phyloP scores from a whole-genome alignment of 768 basidiomycete genomes.

The Dioszegia aurantiaca region DNA sequence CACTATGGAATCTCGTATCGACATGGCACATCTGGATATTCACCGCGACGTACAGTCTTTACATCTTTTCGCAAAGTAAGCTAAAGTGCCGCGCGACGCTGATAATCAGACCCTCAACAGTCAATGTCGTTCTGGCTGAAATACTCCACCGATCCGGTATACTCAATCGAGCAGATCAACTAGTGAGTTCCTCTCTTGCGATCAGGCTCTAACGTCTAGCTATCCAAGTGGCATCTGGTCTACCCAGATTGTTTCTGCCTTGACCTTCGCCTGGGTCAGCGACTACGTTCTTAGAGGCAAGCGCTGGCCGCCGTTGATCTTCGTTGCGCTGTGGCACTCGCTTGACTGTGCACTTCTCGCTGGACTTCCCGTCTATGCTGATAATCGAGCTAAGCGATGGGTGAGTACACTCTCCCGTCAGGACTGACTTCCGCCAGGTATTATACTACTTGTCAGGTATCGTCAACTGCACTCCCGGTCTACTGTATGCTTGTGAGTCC shows the following conservation, averaged over 20 bases:
- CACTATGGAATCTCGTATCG: constrained; percentile 17
- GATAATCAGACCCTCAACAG: constrained; percentile 17
- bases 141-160: constrained; percentile 20
- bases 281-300: constrained; percentile 27
- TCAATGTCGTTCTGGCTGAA: constrained; percentile 40
- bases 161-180: constrained; percentile 7
- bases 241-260: constrained; percentile 27
- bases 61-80: constrained; percentile 24
- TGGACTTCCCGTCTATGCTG: constrained; percentile 17
- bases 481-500: constrained; percentile 25
- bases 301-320: constrained; percentile 30
- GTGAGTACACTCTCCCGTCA: neutral
- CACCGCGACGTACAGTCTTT: constrained; percentile 18
- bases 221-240: constrained; percentile 27
- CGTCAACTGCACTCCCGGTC: constrained; percentile 23
- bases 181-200: neutral
- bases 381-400: constrained; percentile 20
- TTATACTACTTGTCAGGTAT: constrained; percentile 24
- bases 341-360: constrained; percentile 19
- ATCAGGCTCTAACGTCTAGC: neutral
- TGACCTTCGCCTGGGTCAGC: constrained; percentile 30
- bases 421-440: neutral
- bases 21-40: constrained; percentile 39
- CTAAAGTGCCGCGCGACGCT: neutral
- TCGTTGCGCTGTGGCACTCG: constrained; percentile 15